phyloP scores from a whole-genome alignment of 106 monocot species.

The Dendrobium catenatum region DNA sequence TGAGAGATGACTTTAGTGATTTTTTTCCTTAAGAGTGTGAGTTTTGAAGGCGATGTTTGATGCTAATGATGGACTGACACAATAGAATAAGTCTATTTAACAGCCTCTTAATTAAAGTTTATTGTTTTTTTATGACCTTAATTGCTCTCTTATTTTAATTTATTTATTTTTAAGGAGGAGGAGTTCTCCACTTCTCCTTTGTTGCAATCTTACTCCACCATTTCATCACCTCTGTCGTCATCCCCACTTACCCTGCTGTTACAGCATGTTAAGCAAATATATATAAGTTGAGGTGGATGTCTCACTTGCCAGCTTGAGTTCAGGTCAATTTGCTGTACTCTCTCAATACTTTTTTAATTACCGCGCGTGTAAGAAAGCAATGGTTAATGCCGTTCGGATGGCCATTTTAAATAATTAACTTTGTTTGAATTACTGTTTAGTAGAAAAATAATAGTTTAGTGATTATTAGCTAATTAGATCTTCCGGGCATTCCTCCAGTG shows the following conservation, averaged over 20 bases:
- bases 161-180: background rate
- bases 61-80: conserved; percentile 7
- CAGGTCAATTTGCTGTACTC: background rate
- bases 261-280: background rate
- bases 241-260: background rate
- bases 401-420: too few relatives aligned
- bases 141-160: background rate
- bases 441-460: background rate
- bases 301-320: conserved; percentile 1
- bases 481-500: too few relatives aligned
- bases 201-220: conserved; percentile 8
- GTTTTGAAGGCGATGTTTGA: background rate
- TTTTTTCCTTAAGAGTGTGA: background rate
- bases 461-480: background rate
- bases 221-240: conserved; percentile 8
- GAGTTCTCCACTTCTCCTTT: background rate
- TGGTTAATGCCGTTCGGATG: background rate
- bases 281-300: background rate
- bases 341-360: background rate
- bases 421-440: background rate
- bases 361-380: background rate
- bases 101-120: background rate
- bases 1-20: background rate
- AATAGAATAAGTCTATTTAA: background rate
- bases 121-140: background rate